phyloP scores from a whole-genome alignment of 345 rosid species.

The Acer campestre region DNA sequence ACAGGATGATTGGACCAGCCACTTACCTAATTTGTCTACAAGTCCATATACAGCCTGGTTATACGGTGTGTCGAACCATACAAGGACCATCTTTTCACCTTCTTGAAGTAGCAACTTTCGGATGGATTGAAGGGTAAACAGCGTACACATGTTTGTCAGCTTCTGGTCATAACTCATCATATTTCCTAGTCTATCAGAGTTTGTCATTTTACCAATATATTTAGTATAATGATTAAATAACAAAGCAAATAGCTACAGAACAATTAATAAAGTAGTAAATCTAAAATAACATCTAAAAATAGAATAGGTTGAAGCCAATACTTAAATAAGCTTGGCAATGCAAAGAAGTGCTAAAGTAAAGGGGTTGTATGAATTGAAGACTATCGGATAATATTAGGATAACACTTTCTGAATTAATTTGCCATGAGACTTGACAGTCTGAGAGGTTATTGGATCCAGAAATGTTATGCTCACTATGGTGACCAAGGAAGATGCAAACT shows the following conservation, averaged over 20 bases:
- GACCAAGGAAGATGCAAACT: neutral
- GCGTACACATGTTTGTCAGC: conserved; percentile 79
- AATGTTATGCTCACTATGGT: neutral
- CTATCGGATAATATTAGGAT: too few relatives aligned
- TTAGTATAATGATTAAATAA: conserved; percentile 10
- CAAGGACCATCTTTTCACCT: conserved; percentile 94
- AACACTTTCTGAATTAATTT: neutral
- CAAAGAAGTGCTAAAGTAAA: too few relatives aligned
- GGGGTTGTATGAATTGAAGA: too few relatives aligned
- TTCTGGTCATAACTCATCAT: conserved; percentile 61
- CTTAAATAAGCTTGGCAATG: neutral
- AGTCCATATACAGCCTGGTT: conserved; percentile 97
- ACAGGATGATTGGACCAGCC: conserved; percentile 8
- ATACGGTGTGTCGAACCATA: conserved; percentile 93
- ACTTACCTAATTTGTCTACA: conserved; percentile 87
- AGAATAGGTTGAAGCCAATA: neutral
- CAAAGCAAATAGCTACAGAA: conserved; percentile 13
- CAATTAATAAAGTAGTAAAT: neutral
- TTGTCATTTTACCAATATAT: conserved; percentile 15
- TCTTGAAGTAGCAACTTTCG: conserved; percentile 92
- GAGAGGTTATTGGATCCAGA: neutral
- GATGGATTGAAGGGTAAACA: conserved; percentile 85
- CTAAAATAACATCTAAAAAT: neutral
- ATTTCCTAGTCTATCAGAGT: conserved; percentile 54
- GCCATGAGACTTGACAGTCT: neutral